A percentile compares a stretch with the other conserved stretches of the same genome.
These are phyloP conservation scores for Aspergillus fructus DNA, from an alignment of 2,329 filamentous ascomycete genomes.

Conservation along the genomic window DNA sequence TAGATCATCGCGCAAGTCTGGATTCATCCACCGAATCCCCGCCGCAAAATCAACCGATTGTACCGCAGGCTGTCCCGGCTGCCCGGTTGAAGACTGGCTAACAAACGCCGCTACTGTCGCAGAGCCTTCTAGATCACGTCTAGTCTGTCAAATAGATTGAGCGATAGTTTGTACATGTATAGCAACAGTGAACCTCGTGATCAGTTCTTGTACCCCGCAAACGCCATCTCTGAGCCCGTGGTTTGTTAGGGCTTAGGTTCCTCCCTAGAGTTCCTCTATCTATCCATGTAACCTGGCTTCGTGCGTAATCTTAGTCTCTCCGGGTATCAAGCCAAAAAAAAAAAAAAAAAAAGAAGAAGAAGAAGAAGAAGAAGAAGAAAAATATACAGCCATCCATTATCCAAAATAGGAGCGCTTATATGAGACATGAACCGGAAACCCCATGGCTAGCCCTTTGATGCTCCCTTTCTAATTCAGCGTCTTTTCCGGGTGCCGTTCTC, in stretches of 20 bases:
- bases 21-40: background rate
- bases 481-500: conserved; percentile 12
- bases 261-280: background rate
- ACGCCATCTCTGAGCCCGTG: background rate
- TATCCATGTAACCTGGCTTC: background rate
- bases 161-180: background rate
- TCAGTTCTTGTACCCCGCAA: background rate
- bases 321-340: conserved; percentile 2
- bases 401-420: background rate
- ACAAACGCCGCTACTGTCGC: background rate
- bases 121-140: background rate
- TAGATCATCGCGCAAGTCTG: background rate
- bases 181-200: background rate
- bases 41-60: conserved; percentile 4
- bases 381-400: background rate
- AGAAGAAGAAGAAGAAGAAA: background rate
- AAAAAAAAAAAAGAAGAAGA: background rate
- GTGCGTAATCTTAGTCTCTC: background rate
- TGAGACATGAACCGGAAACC: conserved; percentile 1
- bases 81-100: background rate
- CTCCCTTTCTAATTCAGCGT: background rate
- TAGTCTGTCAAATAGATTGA: background rate
- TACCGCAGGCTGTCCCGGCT: background rate
- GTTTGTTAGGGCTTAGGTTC: too few relatives aligned
- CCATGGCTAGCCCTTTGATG: background rate